Base-by-base conservation (phyloP, 495 filamentous ascomycete genomes). In the Podospora pseudopauciseta region DNA sequence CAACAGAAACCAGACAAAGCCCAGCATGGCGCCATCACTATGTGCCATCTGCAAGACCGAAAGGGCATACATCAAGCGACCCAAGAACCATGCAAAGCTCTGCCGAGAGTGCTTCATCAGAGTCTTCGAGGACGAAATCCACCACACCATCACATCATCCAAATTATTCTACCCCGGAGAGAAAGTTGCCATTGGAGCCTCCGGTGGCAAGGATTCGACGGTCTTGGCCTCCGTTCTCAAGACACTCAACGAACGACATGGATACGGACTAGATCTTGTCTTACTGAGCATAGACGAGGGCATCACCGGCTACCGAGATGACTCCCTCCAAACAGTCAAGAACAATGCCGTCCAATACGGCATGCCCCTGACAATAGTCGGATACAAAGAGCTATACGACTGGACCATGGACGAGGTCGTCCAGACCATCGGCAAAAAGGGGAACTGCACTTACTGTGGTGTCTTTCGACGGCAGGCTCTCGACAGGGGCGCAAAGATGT, bases 341-440 rank as follows among this genome's bases (percentile, higher is more conserved):
- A 82, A 94, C 70, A 98, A 99, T 74, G 90, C 94, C 2, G 74
- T 84, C 15, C 94, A 98, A 76, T 97, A 97, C 76, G 86, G 89
- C 15, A 94, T 99, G 91, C 87, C 91, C 2, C 82, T 99, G 39
- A 90, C 90, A 72, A 95, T 99, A 60, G 87, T 99, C 28, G 91
- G 94, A 57, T 99, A 99, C 76, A 89, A 87, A 53, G 94, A 98
- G 76, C 83, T 99, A 4, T 99, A 98, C 77, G 95, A 96, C 2
- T 99, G 95, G 95, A 97, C 94, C 11, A 99, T 99, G 95, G 95
- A 99, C 77, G 91, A 97, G 72, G 95, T 99, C 15, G 95, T 99
- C 2, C 89, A 90, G 73, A 91, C 95, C 66, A 91, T 98, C 63
- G 96, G 96, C 28, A 97, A 97, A 79, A 97, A 97, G 80, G 96